A percentile compares a stretch with the other conserved stretches of the same genome.
Evolutionary conservation across 106 monocot species (phyloP).

Genomic region (Triglochin maritima): DNA sequence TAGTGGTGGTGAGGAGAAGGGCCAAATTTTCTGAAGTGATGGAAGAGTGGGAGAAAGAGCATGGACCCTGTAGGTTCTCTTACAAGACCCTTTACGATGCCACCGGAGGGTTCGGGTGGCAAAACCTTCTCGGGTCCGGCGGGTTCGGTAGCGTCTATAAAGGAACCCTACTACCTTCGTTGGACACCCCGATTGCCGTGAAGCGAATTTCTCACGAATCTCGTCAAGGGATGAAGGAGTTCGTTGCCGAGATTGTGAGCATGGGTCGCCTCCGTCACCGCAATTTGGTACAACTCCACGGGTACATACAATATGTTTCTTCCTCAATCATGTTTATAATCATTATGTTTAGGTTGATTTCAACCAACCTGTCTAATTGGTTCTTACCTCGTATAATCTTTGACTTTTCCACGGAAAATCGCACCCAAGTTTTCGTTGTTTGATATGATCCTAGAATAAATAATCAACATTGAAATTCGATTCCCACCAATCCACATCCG

Average conservation of each 20-base stretch:
- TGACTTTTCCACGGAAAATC: no score
- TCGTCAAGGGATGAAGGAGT: constrained; percentile 18
- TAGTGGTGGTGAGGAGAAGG: not conserved
- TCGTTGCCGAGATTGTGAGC: constrained; percentile 21
- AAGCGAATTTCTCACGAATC: constrained; percentile 16
- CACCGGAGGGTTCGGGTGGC: constrained; percentile 8
- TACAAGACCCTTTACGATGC: constrained; percentile 11
- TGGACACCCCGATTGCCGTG: constrained; percentile 11
- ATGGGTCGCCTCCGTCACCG: constrained; percentile 16
- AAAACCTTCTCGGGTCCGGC: constrained; percentile 8
- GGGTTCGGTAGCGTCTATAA: constrained; percentile 27
- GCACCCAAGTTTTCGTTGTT: no score
- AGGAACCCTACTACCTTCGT: constrained; percentile 7
- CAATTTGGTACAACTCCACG: constrained; percentile 16
- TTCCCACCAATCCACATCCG: no score
- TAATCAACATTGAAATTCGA: no score
- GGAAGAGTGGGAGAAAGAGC: constrained; percentile 18
- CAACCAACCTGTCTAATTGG: no score
- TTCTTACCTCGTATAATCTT: no score
- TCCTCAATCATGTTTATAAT: no score
- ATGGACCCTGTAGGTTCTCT: constrained; percentile 7
- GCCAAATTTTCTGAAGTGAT: not conserved
- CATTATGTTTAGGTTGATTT: no score
- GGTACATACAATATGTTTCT: no score
- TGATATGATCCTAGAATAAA: no score